Percentiles rank a stretch among this genome's conserved stretches.
These are phyloP conservation scores for Penicillium angulare DNA, from an alignment of 495 filamentous ascomycete species.

Conservation along the genomic window DNA sequence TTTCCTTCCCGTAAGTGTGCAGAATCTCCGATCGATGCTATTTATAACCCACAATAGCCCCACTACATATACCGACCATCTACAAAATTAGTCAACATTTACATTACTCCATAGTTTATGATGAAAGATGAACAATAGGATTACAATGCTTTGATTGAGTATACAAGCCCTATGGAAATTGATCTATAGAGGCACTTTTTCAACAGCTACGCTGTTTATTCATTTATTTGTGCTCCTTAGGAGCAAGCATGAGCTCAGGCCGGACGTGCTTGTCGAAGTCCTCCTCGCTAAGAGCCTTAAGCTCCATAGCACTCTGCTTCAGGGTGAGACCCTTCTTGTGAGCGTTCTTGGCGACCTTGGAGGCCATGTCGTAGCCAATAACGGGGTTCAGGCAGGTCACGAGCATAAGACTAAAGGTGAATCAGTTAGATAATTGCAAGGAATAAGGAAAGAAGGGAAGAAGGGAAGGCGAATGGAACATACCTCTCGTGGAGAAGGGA, in stretches of 20 bases:
- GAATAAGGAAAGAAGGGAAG: background rate
- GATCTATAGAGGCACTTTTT: slow-evolving; percentile 20
- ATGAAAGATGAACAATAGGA: background rate
- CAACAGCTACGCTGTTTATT: slow-evolving; percentile 12
- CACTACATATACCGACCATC: background rate
- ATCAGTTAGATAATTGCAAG: slow-evolving; percentile 24
- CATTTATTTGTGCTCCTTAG: slow-evolving; percentile 58
- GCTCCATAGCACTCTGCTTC: slow-evolving; percentile 90
- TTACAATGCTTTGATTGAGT: slow-evolving; percentile 15
- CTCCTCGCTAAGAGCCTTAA: slow-evolving; percentile 83
- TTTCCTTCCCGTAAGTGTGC: background rate
- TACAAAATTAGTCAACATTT: background rate
- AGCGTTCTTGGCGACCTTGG: slow-evolving; percentile 97
- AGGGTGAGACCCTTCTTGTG: slow-evolving; percentile 96
- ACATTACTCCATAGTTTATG: background rate
- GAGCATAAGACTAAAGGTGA: slow-evolving; percentile 77
- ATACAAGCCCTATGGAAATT: slow-evolving; percentile 23
- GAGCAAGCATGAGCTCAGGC: slow-evolving; percentile 96
- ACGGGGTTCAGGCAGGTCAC: slow-evolving; percentile 98
- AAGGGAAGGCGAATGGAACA: slow-evolving; percentile 14
- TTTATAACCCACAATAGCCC: slow-evolving; percentile 10
- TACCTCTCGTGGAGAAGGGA: slow-evolving; percentile 85
- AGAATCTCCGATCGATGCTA: slow-evolving; percentile 6
- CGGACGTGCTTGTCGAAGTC: slow-evolving; percentile 89
- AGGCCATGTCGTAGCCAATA: slow-evolving; percentile 98